Conservation (phyloP, 768 basidiomycete genomes). For the Boletus rubroflammeus region DNA sequence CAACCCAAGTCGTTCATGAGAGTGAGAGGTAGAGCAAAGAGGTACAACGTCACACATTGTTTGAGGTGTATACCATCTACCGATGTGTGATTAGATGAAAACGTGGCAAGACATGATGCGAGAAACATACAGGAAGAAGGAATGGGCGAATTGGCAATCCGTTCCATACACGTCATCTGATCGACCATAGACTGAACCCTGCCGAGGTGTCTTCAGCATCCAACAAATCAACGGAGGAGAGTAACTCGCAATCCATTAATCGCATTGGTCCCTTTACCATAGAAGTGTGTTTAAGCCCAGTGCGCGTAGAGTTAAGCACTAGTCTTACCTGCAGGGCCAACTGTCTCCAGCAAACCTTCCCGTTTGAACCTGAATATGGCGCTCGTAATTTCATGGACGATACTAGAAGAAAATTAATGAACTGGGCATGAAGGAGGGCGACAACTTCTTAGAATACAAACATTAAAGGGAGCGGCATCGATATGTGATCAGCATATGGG, state of each 20-base stretch:
- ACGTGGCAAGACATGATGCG: background rate
- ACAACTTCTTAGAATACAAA: constrained; percentile 32
- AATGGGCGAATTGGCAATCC: constrained; percentile 86
- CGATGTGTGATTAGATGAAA: constrained; percentile 11
- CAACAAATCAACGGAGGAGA: background rate
- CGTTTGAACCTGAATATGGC: constrained; percentile 70
- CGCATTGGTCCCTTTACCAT: constrained; percentile 63
- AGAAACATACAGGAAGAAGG: constrained; percentile 61
- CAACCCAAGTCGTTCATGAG: constrained; percentile 80
- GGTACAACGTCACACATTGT: constrained; percentile 91
- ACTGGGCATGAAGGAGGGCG: background rate
- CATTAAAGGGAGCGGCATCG: constrained; percentile 81
- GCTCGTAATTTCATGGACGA: constrained; percentile 76
- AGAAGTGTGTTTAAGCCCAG: constrained; percentile 1
- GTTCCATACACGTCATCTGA: constrained; percentile 82
- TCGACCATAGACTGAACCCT: constrained; percentile 83
- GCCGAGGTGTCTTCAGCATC: constrained; percentile 7
- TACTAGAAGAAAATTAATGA: constrained; percentile 37
- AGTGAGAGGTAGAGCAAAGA: constrained; percentile 86
- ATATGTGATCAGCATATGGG: constrained; percentile 51
- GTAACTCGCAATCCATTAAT: constrained; percentile 60
- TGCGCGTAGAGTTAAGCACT: background rate
- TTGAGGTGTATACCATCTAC: constrained; percentile 87
- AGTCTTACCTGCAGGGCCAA: constrained; percentile 77
- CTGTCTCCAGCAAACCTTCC: constrained; percentile 80